Percentiles rank a stretch among this genome's conserved stretches.
phyloP scores from a whole-genome alignment of 23 red algal genomes.

The Gracilariopsis chorda region DNA sequence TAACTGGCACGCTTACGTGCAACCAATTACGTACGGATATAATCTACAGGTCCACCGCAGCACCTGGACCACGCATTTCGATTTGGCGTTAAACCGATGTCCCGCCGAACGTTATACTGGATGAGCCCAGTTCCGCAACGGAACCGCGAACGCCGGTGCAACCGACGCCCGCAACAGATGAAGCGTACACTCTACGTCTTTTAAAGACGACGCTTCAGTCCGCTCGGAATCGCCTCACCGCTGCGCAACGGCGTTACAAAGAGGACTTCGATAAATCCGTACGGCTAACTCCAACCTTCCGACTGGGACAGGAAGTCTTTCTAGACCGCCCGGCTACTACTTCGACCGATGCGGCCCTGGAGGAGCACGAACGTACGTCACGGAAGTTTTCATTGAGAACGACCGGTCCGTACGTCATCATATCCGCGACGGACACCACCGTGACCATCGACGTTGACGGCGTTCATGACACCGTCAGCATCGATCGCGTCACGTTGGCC shows the following conservation, averaged over 20 bases:
- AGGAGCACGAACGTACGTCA: neutral
- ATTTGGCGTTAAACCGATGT: neutral
- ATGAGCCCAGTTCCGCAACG: neutral
- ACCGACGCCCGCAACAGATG: neutral
- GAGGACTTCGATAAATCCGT: neutral
- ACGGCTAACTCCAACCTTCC: neutral
- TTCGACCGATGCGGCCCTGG: neutral
- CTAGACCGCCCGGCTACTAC: neutral
- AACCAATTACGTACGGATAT: slow-evolving; percentile 15
- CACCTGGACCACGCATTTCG: neutral
- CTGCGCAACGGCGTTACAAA: neutral
- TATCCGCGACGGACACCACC: neutral
- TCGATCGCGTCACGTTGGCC: neutral
- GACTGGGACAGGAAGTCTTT: neutral
- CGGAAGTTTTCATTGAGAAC: neutral
- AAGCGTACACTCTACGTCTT: neutral
- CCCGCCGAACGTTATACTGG: neutral
- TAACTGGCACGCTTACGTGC: slow-evolving; percentile 23
- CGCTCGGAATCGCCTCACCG: neutral
- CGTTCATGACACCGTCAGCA: neutral
- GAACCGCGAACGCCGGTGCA: neutral
- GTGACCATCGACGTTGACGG: neutral
- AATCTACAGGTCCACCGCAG: slow-evolving; percentile 25
- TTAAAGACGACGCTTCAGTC: neutral
- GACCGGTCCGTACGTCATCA: neutral